Evolutionary conservation across 1,284 basidiomycete genomes (phyloP), one percentile per base, ranked within the genome.

Genomic region (Taiwanofungus camphoratus): DNA sequence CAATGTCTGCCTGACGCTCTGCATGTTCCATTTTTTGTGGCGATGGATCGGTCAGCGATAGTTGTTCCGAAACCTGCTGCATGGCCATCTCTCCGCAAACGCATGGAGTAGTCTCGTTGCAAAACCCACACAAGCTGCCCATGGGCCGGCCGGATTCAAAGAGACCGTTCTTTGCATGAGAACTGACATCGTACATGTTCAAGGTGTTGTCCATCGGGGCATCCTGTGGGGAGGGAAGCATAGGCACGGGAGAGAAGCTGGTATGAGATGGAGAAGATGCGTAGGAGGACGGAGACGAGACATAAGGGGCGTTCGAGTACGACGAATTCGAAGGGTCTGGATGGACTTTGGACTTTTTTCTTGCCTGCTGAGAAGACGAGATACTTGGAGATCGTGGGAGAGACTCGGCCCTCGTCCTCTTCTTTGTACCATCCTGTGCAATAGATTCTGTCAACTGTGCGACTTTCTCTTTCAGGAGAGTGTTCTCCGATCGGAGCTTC

Each of bases 31-130:
- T 53, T 49, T 71, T 74, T 54, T 70, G 62, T 4, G 57, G 30
- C 5, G 49, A 32, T 2, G 46, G 31, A 21, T 52, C 43, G 19
- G 56, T 42, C 21, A 46, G 34, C 9, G 50, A 43, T 40, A 58
- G 41, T 20, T 52, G 51, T n/a, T 58, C 56, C 6, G 52, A 42
- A 56, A 55, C 58, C 39, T 74, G 68, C 42, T 76, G 72, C 36
- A 75, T 56, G 19, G 72, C 70, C 41, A 85, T 65, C 54, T 84
- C 84, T 41, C 77, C 74, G 59, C 87, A 90, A 27, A 89, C 73
- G 54, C 87, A 91, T 29, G 79, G 73, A n/a, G 73, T 74, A 46
- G 74, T 73, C 29, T 79, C 79, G 49, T 61, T 77, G 59, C 87
- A 91, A 60, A 88, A 77, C 5, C 87, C 82, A 56, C 87, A 91